phyloP scores from a whole-genome alignment of 495 filamentous ascomycete species.

The Zalerion maritima region DNA sequence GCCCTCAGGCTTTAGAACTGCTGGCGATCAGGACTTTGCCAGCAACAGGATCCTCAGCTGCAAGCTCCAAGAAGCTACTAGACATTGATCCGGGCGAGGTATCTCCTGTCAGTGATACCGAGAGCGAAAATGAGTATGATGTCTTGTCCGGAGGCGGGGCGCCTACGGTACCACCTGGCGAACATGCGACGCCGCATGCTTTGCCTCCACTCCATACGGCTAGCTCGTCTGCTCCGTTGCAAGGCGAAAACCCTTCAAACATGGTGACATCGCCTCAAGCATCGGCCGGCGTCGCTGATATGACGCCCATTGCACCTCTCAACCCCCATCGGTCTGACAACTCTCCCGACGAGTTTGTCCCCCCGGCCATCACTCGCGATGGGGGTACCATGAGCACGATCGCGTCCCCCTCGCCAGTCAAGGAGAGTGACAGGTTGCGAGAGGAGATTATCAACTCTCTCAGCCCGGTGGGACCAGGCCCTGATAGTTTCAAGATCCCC shows the following conservation, averaged over 20 bases:
- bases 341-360: conserved; percentile 14
- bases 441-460: conserved; percentile 75
- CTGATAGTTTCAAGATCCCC: conserved; percentile 3
- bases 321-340: conserved; percentile 22
- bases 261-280: conserved; percentile 6
- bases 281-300: conserved; percentile 10
- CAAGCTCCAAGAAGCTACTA: too few species aligned
- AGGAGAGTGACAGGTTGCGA: conserved; percentile 61
- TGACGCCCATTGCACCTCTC: conserved; percentile 33
- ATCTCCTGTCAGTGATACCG: conserved; percentile 10
- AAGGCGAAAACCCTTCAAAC: conserved; percentile 1
- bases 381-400: conserved; percentile 42
- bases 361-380: conserved; percentile 28
- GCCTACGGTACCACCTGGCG: conserved; percentile 9
- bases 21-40: too few species aligned
- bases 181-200: conserved; percentile 8
- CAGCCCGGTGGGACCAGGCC: conserved; percentile 27
- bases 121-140: conserved; percentile 4
- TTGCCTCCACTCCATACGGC: conserved; percentile 11
- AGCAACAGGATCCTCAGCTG: too few species aligned
- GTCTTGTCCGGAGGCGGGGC: not conserved
- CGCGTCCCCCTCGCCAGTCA: conserved; percentile 38
- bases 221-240: conserved; percentile 3
- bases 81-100: conserved; percentile 6
- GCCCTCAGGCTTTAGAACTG: too few species aligned